A percentile compares a stretch with the other conserved stretches of the same genome.
These are phyloP conservation scores for Calonectria montana DNA, from an alignment of 2,329 filamentous ascomycete genomes.

Conservation along the genomic window DNA sequence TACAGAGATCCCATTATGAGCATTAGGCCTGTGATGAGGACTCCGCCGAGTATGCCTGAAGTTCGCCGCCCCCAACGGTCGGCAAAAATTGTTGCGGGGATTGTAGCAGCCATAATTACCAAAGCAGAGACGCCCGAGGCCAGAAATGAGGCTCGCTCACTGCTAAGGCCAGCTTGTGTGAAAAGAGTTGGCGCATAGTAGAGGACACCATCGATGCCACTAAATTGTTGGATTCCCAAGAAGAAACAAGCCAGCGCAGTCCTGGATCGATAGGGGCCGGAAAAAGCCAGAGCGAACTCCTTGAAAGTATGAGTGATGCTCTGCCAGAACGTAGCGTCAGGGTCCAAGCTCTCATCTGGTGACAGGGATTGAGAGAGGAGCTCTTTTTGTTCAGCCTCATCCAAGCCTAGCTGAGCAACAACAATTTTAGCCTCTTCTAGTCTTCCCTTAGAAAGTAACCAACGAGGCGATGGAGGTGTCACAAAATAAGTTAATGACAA, in stretches of 20 bases:
- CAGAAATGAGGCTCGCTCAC: constrained; percentile 63
- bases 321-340: constrained; percentile 44
- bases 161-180: constrained; percentile 66
- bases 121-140: constrained; percentile 70
- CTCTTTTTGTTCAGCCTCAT: constrained; percentile 57
- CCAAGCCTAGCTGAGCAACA: constrained; percentile 55
- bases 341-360: constrained; percentile 34
- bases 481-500: constrained; percentile 49
- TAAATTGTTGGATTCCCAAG: constrained; percentile 69
- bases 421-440: constrained; percentile 56
- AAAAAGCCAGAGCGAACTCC: constrained; percentile 49
- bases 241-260: constrained; percentile 67
- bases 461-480: constrained; percentile 65
- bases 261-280: constrained; percentile 53
- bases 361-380: constrained; percentile 36
- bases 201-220: constrained; percentile 70
- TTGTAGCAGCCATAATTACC: constrained; percentile 64
- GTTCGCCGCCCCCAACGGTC: constrained; percentile 68
- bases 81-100: constrained; percentile 65
- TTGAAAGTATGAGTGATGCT: constrained; percentile 42
- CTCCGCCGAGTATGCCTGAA: constrained; percentile 63
- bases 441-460: constrained; percentile 60
- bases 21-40: constrained; percentile 62
- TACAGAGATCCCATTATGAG: constrained; percentile 65
- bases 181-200: constrained; percentile 73